phyloP scores from a whole-genome alignment of 805 yeast genomes.

The Candida odintsovae region DNA sequence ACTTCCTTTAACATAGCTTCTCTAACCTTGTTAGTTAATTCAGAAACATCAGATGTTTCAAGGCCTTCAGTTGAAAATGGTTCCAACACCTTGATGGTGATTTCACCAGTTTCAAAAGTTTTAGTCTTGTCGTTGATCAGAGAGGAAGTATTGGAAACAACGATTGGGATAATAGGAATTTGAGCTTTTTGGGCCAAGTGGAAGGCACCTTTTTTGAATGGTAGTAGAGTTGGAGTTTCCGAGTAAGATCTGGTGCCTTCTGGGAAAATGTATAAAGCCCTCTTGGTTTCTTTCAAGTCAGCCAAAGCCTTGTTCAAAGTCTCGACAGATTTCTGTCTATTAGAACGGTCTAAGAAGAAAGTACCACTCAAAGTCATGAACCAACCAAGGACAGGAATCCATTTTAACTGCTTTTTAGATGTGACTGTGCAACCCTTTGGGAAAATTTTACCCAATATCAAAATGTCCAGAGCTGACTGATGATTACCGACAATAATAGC shows the following conservation, averaged over 20 bases:
- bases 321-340: conserved; percentile 66
- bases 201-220: conserved; percentile 97
- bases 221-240: conserved; percentile 60
- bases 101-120: conserved; percentile 72
- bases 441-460: conserved; percentile 75
- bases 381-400: conserved; percentile 93
- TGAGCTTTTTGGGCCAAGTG: conserved; percentile 92
- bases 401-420: conserved; percentile 79
- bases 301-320: conserved; percentile 68
- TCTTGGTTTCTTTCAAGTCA: conserved; percentile 53
- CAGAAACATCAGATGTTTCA: conserved; percentile 64
- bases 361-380: conserved; percentile 91
- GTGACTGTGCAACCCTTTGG: conserved; percentile 90
- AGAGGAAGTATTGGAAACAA: conserved; percentile 78
- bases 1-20: conserved; percentile 46
- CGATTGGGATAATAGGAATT: conserved; percentile 85
- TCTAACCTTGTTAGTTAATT: conserved; percentile 50
- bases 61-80: conserved; percentile 72
- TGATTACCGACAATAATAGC: conserved; percentile 84
- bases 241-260: conserved; percentile 94
- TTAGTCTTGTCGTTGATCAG: conserved; percentile 55
- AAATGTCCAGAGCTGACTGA: conserved; percentile 83
- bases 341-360: conserved; percentile 80
- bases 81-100: conserved; percentile 71
- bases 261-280: conserved; percentile 87